These are phyloP conservation scores for Tillandsia fasciculata DNA, from an alignment of 176 grass and related monocot genomes.

Conservation along the genomic window DNA sequence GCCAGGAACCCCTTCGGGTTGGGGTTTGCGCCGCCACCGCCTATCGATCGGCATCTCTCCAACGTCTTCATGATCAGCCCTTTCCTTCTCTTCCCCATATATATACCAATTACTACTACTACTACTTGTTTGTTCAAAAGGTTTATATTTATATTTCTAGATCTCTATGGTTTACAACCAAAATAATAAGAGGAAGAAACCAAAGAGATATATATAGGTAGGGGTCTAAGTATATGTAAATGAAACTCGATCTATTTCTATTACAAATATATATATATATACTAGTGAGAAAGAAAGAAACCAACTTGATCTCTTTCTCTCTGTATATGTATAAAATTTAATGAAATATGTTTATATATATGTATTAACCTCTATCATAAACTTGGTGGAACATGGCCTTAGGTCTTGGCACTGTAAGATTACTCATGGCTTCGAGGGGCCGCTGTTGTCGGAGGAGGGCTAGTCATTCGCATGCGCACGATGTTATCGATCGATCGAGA, in stretches of 20 bases:
- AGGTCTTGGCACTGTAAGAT: neutral
- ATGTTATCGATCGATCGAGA: neutral
- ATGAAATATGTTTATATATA: neutral
- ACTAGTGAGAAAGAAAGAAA: too few relatives aligned
- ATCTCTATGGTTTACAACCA: too few relatives aligned
- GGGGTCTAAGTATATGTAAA: too few relatives aligned
- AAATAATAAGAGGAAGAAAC: too few relatives aligned
- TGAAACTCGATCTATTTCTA: too few relatives aligned
- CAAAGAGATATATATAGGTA: too few relatives aligned
- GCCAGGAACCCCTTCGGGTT: conserved; percentile 27
- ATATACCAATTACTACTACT: too few relatives aligned
- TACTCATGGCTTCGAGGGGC: neutral
- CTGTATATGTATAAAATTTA: neutral
- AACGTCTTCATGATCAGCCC: conserved; percentile 42
- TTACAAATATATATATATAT: too few relatives aligned
- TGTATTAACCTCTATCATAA: conserved; percentile 8
- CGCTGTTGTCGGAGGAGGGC: neutral
- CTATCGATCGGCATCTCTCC: conserved; percentile 33
- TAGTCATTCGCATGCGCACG: neutral
- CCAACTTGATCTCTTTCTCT: too few relatives aligned
- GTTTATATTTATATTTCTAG: neutral
- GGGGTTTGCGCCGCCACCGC: neutral
- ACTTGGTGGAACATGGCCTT: conserved; percentile 8
- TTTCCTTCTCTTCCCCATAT: conserved; percentile 26
- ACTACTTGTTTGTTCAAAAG: neutral